These are phyloP conservation scores for Tylopilus felleus DNA, from an alignment of 768 basidiomycete species.

Conservation along the genomic window DNA sequence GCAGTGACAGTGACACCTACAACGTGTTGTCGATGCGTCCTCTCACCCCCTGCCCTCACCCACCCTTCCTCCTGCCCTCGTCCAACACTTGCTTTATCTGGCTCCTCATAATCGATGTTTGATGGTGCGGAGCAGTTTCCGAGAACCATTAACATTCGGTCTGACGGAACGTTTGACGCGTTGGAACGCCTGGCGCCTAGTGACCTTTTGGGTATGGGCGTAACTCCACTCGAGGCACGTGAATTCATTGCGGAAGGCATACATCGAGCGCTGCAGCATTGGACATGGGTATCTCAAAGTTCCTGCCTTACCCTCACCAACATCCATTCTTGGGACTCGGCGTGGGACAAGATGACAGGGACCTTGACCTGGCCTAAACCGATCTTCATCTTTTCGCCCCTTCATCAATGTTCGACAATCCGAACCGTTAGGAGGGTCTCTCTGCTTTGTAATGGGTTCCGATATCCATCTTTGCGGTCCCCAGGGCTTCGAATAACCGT, in stretches of 20 bases:
- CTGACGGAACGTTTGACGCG: background rate
- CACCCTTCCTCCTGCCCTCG: too few relatives aligned
- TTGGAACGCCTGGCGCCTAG: background rate
- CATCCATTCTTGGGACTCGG: constrained; percentile 7
- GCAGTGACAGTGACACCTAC: too few relatives aligned
- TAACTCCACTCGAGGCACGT: background rate
- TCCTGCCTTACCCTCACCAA: constrained; percentile 4
- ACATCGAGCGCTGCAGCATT: background rate
- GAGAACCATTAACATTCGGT: too few relatives aligned
- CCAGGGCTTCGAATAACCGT: constrained; percentile 6
- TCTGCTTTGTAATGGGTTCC: background rate
- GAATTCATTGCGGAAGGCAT: background rate
- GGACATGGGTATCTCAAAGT: background rate
- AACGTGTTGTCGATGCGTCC: too few relatives aligned
- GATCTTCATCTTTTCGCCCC: constrained; percentile 3
- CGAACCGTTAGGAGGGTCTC: constrained; percentile 9
- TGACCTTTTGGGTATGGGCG: background rate
- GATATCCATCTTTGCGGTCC: background rate
- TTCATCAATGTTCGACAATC: constrained; percentile 8
- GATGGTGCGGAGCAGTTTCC: background rate
- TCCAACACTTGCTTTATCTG: background rate
- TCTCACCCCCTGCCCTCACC: too few relatives aligned
- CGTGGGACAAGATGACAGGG: constrained; percentile 6
- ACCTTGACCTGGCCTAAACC: constrained; percentile 15
- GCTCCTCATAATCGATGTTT: background rate